Evolutionary conservation across 2,329 filamentous ascomycete genomes (phyloP), one percentile per base, ranked within the genome.

Genomic region (Fusarium mundagurra): DNA sequence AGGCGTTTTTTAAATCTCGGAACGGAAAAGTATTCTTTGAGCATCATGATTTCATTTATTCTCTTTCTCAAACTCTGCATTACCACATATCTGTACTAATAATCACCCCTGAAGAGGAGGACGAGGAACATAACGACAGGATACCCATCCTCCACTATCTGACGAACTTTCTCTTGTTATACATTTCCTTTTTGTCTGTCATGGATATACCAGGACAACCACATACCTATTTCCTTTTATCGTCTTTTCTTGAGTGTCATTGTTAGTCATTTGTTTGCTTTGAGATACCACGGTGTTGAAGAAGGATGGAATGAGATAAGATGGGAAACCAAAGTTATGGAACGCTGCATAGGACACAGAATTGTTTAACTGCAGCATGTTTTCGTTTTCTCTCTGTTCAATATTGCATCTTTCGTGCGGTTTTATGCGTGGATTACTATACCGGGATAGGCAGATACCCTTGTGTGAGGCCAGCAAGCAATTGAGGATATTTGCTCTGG

Each of bases 211-310:
- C n/a, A 57, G 54, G 55, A 41, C 51, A 48, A 53, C 45, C 57
- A 61, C 64, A 74, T 73, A 63, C 61, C 61, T 61, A 54, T 59
- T 64, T 65, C 39, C 55, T 61, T 69, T 67, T 63, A 41, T 47
- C 41, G 31, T 43, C 51, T 61, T 44, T 36, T 55, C 34, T 71
- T 20, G 20, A 48, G 33, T 50, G 43, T n/a, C 33, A 43, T 71
- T 66, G 63, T 69, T 68, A 74, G 36, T 29, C 8, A 18, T 55
- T 68, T 76, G 67, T 70, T 72, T 68, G 67, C 73, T 73, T 78
- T 72, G 72, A 79, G 77, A 78, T 78, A 78, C 77, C 77, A 78
- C 69, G 77, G 72, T 74, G 72, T 74, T 74, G 72, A 69, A 72
- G 71, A 65, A 72, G 71, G 71, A 74, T 74, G 71, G 71, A 72